Evolutionary conservation across 306 rosid genomes (phyloP), one percentile per base, ranked within the genome.

Genomic region (Styphnolobium japonicum): DNA sequence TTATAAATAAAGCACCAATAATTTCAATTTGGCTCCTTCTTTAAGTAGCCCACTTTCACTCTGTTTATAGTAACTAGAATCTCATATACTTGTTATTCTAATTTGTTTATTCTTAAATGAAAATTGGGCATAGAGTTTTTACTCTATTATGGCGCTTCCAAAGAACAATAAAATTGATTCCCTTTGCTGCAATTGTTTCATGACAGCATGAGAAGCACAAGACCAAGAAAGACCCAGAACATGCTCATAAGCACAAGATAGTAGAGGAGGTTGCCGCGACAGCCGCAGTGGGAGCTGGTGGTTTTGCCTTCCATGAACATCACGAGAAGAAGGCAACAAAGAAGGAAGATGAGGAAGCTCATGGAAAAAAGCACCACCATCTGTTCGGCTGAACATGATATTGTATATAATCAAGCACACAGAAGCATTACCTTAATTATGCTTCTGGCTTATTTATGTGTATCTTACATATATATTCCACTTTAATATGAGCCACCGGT

Each of bases 241-340:
- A 89, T 79, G 89, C 80, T 8, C 92, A 84, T 73, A 85, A 23
- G 80, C 97, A 93, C 87, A 91, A 88, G 87, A 15, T 93, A 60
- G 88, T 81, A 48, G 97, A 93, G 85, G 96, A 88, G 80, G 25
- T 89, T 14, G 96, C 88, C 0, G 94, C 86, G 0, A 89, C 43
- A 0, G 87, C 84, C 0, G 90, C 91, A 0, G 86, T 86, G 0
- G 96, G 87, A 70, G 71, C 88, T 0, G 97, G 91, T 12, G 94
- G 97, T 11, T 90, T 46, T 52, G 94, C 81, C 61, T 86, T 91
- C 82, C 97, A 93, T 46, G 97, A 93, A 84, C 91, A 84, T 12
- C 94, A 88, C 51, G 92, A 89, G 37, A 93, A 89, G 82, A 86
- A 89, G 77, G 91, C 91, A 69, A 39, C 88, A 4, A 79, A 88